Evolutionary conservation across 148 eudicot species (phyloP).

Genomic region (Camellia sinensis): DNA sequence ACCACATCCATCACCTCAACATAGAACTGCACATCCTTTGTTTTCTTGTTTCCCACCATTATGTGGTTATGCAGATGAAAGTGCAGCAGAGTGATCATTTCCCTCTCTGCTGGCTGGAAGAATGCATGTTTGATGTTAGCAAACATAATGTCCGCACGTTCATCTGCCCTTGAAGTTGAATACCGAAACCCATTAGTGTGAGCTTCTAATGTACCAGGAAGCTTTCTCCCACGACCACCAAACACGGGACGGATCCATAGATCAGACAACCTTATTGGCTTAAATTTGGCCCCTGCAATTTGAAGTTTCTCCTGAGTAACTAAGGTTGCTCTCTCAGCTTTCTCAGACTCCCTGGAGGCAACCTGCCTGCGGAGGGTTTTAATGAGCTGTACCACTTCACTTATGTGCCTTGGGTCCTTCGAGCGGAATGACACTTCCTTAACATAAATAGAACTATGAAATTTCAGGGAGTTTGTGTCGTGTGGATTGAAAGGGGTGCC

Average conservation of each 20-base stretch:
- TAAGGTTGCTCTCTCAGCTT: slow-evolving; percentile 67
- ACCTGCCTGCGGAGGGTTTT: slow-evolving; percentile 54
- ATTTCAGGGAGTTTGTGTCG: slow-evolving; percentile 50
- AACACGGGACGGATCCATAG: slow-evolving; percentile 63
- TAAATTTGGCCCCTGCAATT: slow-evolving; percentile 45
- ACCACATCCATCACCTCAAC: slow-evolving; percentile 78
- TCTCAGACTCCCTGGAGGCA: slow-evolving; percentile 59
- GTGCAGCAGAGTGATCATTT: slow-evolving; percentile 62
- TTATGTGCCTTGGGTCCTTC: slow-evolving; percentile 60
- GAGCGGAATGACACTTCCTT: slow-evolving; percentile 70
- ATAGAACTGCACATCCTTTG: slow-evolving; percentile 69
- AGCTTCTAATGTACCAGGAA: slow-evolving; percentile 54
- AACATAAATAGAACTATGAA: slow-evolving; percentile 51
- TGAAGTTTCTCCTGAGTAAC: slow-evolving; percentile 63
- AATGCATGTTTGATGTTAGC: slow-evolving; percentile 59
- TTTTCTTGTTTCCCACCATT: slow-evolving; percentile 72
- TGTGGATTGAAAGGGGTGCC: slow-evolving; percentile 58
- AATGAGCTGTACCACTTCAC: slow-evolving; percentile 53
- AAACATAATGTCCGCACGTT: slow-evolving; percentile 62
- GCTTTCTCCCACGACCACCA: slow-evolving; percentile 66
- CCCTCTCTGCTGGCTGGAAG: slow-evolving; percentile 75
- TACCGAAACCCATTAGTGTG: slow-evolving; percentile 61
- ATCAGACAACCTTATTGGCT: slow-evolving; percentile 54
- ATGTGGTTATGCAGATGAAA: slow-evolving; percentile 71
- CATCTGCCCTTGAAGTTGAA: slow-evolving; percentile 61